Base-by-base conservation (phyloP, 164 flowering plant species). In the Macadamia integrifolia region DNA sequence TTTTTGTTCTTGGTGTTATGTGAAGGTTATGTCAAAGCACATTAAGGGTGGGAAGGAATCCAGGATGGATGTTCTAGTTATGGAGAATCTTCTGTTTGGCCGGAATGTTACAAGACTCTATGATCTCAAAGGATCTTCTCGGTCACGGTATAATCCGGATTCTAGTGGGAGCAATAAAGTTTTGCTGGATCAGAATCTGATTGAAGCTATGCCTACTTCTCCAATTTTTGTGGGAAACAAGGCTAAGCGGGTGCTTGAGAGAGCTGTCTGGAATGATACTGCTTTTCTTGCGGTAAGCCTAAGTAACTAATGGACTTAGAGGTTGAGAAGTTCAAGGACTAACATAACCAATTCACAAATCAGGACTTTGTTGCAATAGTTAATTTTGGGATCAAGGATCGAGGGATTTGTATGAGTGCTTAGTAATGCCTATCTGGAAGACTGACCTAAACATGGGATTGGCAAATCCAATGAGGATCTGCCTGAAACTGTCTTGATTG, bases 221-320 rank as follows among this genome's bases (percentile, higher is more conserved):
- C 99, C 99, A 6, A 95, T 91, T 66, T 93, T 95, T 83, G 97
- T 95, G 42, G 96, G 99, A 49, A 91, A 92, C 84, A 92, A 92
- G 74, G 98, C 98, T 35, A 95, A 95, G 76, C 80, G 96, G 60
- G 68, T 88, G 79, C 71, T 95, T 72, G 98, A 92, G 80, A 86
- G 98, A 84, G 99, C 99, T 65, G 96, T 95, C 58, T 95, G 99
- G 99, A 95, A 95, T 74, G 98, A 95, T 75, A 95, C 99, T 68
- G 72, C 91, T 66, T 92, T 95, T 75, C 99, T 95, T 68, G 97
- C 98, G 13, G 99, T 95, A 86, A 86, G 92, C 80, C 70, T 67
- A 9, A 53, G 18, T 49, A 64, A 17, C 62, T 40, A n/a, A 32
- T 32, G 40, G 35, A 3, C 23, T 17, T 2, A 28, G 28, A 48